Evolutionary conservation across 306 rosid species (phyloP).

Genomic region (Arachis stenosperma): DNA sequence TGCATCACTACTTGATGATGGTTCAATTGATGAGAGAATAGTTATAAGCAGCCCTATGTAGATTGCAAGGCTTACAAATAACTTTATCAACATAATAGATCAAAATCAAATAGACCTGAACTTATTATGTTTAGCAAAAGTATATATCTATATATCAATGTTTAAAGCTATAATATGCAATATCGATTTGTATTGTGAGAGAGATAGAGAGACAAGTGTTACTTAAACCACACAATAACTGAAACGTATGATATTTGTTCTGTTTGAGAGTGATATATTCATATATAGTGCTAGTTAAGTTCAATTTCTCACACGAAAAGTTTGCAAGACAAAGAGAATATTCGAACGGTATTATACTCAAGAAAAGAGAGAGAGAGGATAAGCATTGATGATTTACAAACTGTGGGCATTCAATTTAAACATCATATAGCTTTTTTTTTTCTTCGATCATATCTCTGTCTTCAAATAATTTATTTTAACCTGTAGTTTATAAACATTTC

Average conservation of each 20-base stretch:
- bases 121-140: neutral
- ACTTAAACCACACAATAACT: neutral
- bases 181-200: neutral
- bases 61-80: neutral
- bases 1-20: neutral
- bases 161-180: neutral
- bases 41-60: constrained; percentile 40
- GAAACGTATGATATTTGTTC: neutral
- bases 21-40: constrained; percentile 23
- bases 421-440: neutral
- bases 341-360: neutral
- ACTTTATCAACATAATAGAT: neutral
- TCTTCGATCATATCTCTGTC: no score
- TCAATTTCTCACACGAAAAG: neutral
- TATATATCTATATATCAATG: neutral
- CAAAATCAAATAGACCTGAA: neutral
- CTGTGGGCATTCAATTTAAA: no score
- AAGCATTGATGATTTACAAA: neutral
- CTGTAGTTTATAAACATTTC: no score
- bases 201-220: neutral
- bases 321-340: neutral
- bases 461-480: no score
- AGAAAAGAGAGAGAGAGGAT: neutral
- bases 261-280: neutral
- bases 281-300: no score